Conservation (phyloP, 768 basidiomycete species). For the Naganishia vaughanmartiniae region DNA sequence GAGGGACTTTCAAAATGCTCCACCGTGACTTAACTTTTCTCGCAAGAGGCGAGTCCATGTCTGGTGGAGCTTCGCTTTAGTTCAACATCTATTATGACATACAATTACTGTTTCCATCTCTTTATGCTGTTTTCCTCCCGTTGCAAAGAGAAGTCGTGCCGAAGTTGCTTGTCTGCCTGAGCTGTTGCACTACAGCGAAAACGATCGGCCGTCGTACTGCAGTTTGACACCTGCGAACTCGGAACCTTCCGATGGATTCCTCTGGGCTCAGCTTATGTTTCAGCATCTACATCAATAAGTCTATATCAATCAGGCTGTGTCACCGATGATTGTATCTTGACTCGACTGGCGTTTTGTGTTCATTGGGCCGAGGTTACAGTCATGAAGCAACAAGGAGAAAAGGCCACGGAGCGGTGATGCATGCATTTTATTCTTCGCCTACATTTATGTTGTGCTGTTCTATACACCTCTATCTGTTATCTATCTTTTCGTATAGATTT, state of each 20-base stretch:
- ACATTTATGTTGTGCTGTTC: conserved; percentile 3
- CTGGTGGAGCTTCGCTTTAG: conserved; percentile 27
- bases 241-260: no score
- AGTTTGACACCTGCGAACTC: no score
- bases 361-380: no score
- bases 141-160: no score
- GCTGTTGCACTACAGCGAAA: no score
- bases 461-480: conserved; percentile 3
- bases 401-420: neutral
- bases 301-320: no score
- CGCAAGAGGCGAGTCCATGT: conserved; percentile 21
- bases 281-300: no score
- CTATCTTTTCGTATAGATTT: conserved; percentile 20
- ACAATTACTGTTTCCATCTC: neutral
- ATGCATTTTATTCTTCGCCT: conserved; percentile 7
- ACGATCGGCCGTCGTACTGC: no score
- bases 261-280: no score
- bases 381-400: neutral
- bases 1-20: conserved; percentile 25
- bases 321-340: no score
- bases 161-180: no score
- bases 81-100: conserved; percentile 2
- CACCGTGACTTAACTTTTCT: conserved; percentile 10
- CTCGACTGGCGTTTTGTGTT: no score
- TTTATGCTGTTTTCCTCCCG: neutral